Conservation (phyloP, 1,284 basidiomycete genomes). For the Ustilago trichophora region DNA sequence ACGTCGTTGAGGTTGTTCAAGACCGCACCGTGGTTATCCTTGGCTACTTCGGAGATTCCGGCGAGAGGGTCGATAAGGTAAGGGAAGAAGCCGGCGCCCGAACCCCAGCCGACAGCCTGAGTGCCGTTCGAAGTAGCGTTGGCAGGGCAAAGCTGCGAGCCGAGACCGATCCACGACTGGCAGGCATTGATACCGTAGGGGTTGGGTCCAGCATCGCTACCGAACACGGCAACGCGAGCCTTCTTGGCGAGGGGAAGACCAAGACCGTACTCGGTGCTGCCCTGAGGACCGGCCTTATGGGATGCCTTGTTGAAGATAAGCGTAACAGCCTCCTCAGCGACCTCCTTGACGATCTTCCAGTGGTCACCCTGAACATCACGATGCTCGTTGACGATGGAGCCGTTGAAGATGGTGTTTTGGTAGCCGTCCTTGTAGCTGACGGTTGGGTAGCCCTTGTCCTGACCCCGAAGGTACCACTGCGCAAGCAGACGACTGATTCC, state of each 20-base stretch:
- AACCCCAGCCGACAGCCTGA: slow-evolving; percentile 33
- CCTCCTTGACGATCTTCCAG: slow-evolving; percentile 32
- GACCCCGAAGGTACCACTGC: slow-evolving; percentile 31
- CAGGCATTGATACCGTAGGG: slow-evolving; percentile 37
- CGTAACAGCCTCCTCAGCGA: slow-evolving; percentile 35
- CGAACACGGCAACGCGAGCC: slow-evolving; percentile 32
- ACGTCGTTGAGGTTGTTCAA: slow-evolving; percentile 40
- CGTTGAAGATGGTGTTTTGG: slow-evolving; percentile 40
- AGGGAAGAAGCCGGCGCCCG: slow-evolving; percentile 41
- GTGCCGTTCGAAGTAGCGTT: slow-evolving; percentile 37
- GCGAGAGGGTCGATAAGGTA: slow-evolving; percentile 57
- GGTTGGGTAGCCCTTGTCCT: slow-evolving; percentile 31
- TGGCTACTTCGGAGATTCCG: slow-evolving; percentile 25
- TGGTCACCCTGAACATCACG: slow-evolving; percentile 40
- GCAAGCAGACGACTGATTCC: slow-evolving; percentile 29
- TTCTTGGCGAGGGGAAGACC: slow-evolving; percentile 43
- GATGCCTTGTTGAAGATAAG: slow-evolving; percentile 37
- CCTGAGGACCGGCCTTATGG: slow-evolving; percentile 38
- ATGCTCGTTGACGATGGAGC: slow-evolving; percentile 29
- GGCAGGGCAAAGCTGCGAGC: slow-evolving; percentile 44
- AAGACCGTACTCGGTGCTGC: slow-evolving; percentile 11
- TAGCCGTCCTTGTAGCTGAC: slow-evolving; percentile 42
- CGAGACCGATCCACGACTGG: slow-evolving; percentile 39
- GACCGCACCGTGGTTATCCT: slow-evolving; percentile 25
- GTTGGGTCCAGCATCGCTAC: slow-evolving; percentile 40